These are phyloP conservation scores for Tuber umbilicatum DNA, from an alignment of 495 filamentous ascomycete genomes.

Conservation along the genomic window DNA sequence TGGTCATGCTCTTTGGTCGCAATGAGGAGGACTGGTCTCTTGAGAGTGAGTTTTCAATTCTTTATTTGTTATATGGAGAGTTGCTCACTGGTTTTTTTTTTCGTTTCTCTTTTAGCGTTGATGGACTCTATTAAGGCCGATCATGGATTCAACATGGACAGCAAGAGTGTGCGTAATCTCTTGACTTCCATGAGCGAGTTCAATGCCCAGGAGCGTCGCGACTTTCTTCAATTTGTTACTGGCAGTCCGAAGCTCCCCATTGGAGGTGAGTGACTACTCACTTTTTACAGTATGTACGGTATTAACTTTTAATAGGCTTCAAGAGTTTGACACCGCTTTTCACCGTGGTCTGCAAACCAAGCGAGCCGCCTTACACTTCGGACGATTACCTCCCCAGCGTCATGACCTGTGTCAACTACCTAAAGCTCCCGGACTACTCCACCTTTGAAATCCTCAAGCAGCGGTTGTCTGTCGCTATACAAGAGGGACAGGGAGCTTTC, in stretches of 20 bases:
- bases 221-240: conserved; percentile 97
- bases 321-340: conserved; percentile 95
- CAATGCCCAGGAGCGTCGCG: conserved; percentile 64
- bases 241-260: conserved; percentile 98
- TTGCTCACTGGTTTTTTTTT: conserved; percentile 22
- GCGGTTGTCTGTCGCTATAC: conserved; percentile 75
- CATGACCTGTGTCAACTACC: conserved; percentile 99
- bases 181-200: conserved; percentile 95
- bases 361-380: conserved; percentile 85
- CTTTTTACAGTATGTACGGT: conserved; percentile 14
- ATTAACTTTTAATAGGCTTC: conserved; percentile 60
- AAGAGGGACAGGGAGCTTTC: conserved; percentile 98
- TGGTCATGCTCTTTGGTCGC: conserved; percentile 93
- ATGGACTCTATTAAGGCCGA: conserved; percentile 99
- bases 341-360: conserved; percentile 96
- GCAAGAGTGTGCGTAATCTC: conserved; percentile 88
- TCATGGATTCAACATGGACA: conserved; percentile 98
- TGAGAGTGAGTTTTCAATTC: conserved; percentile 63
- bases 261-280: conserved; percentile 61
- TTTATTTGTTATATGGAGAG: not conserved
- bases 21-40: conserved; percentile 96
- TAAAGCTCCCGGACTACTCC: conserved; percentile 96
- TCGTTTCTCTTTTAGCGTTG: conserved; percentile 55
- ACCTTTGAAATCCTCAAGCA: conserved; percentile 65
- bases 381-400: conserved; percentile 97